These are phyloP conservation scores for Chaetomium fimeti DNA, from an alignment of 495 filamentous ascomycete genomes.

Conservation along the genomic window DNA sequence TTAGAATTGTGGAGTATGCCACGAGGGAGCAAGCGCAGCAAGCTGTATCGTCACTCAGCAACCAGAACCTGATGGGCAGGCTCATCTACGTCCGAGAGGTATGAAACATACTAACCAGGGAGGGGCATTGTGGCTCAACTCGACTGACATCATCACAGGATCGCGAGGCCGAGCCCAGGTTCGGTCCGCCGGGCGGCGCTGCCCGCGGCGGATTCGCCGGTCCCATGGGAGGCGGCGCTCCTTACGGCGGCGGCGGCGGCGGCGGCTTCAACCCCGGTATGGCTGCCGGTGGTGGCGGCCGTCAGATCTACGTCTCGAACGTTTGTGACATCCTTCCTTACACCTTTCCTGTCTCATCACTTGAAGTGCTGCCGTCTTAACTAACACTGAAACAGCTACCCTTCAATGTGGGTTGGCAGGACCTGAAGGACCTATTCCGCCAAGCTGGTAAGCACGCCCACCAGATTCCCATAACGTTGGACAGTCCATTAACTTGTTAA, in stretches of 20 bases:
- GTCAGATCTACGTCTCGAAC: constrained; percentile 96
- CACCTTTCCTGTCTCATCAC: constrained; percentile 26
- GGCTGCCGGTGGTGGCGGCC: constrained; percentile 43
- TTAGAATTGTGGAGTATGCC: constrained; percentile 99
- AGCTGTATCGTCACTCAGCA: constrained; percentile 96
- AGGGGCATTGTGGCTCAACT: background rate
- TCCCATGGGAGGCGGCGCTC: constrained; percentile 44
- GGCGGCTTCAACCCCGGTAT: constrained; percentile 46
- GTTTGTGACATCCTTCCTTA: constrained; percentile 64
- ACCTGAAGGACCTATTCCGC: constrained; percentile 97
- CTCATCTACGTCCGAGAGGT: constrained; percentile 98
- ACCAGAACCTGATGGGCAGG: constrained; percentile 96
- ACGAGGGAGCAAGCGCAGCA: constrained; percentile 98
- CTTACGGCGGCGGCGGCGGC: constrained; percentile 37
- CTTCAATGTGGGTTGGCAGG: constrained; percentile 97
- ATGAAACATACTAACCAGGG: constrained; percentile 32
- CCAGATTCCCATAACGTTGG: background rate
- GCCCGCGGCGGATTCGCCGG: constrained; percentile 65
- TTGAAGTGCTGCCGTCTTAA: constrained; percentile 33
- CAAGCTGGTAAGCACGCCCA: constrained; percentile 76
- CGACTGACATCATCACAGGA: constrained; percentile 55
- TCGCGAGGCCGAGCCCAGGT: constrained; percentile 93
- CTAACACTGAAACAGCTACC: constrained; percentile 66
- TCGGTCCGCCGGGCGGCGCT: constrained; percentile 63
- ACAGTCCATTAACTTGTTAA: constrained; percentile 11